phyloP scores from a whole-genome alignment of 2,329 filamentous ascomycete genomes.

The Elsinoe australis region DNA sequence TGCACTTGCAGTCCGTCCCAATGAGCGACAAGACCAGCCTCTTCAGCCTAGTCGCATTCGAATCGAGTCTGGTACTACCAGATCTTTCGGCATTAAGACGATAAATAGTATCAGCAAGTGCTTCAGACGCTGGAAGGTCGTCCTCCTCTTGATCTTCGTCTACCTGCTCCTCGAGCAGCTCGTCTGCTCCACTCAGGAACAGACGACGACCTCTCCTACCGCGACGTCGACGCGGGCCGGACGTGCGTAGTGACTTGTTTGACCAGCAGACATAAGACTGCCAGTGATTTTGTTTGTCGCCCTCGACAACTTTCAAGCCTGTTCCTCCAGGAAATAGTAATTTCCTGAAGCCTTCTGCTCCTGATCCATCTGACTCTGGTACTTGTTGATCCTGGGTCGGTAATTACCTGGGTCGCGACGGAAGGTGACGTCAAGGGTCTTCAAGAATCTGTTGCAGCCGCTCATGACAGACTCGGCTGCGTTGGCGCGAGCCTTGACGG shows the following conservation, averaged over 20 bases:
- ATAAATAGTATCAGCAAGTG: not conserved
- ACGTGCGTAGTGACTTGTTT: constrained; percentile 12
- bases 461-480: constrained; percentile 84
- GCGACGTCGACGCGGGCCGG: constrained; percentile 11
- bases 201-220: constrained; percentile 21
- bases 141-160: constrained; percentile 52
- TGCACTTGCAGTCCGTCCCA: too few relatives aligned
- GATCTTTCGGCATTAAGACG: too few relatives aligned
- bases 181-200: constrained; percentile 41
- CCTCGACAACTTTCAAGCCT: constrained; percentile 57
- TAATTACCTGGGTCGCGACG: constrained; percentile 93
- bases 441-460: constrained; percentile 92
- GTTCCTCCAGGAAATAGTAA: constrained; percentile 96
- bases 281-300: constrained; percentile 24
- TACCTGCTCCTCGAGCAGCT: constrained; percentile 52
- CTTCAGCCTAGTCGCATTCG: too few relatives aligned
- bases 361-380: constrained; percentile 89
- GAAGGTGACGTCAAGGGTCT: constrained; percentile 97
- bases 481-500: constrained; percentile 80
- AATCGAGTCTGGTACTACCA: too few relatives aligned
- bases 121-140: constrained; percentile 10
- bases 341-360: constrained; percentile 93
- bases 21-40: too few relatives aligned
- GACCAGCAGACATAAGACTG: constrained; percentile 13
- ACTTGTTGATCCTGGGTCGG: constrained; percentile 97